Conservation (phyloP, 371 early-diverging fungal species). For the Mucor piriformis region DNA sequence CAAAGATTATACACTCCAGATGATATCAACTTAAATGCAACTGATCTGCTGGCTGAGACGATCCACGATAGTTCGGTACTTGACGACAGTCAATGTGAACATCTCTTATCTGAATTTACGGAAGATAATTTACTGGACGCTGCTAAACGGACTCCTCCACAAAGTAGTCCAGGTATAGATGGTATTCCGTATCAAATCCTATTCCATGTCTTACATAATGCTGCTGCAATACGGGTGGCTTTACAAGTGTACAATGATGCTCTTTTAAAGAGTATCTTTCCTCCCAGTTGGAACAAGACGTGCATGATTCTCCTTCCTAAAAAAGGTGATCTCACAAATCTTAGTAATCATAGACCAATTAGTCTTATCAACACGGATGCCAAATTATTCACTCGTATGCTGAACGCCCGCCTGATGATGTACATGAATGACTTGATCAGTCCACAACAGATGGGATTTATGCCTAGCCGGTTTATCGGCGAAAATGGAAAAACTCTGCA, state of each 20-base stretch:
- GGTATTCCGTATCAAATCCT: constrained; percentile 32
- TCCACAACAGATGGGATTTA: constrained; percentile 11
- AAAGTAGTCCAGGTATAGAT: constrained; percentile 22
- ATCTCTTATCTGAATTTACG: not conserved
- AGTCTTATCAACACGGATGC: constrained; percentile 34
- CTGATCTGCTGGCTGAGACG: not conserved
- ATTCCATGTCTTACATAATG: not conserved
- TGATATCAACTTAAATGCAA: not conserved
- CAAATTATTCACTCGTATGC: constrained; percentile 25
- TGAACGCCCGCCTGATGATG: constrained; percentile 9
- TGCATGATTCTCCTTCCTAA: constrained; percentile 24
- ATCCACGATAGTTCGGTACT: not conserved
- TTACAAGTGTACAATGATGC: constrained; percentile 1
- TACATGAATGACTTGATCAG: not conserved
- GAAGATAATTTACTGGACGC: not conserved
- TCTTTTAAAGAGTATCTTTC: constrained; percentile 5
- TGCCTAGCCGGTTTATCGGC: constrained; percentile 7
- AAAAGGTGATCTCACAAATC: constrained; percentile 16
- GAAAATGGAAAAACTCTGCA: constrained; percentile 8
- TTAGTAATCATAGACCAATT: constrained; percentile 31
- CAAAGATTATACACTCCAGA: not conserved
- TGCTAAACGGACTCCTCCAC: not conserved
- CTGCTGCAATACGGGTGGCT: not conserved
- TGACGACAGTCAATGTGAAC: not conserved
- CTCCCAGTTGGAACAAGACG: constrained; percentile 17